These are phyloP conservation scores for Naganishia kalamii DNA, from an alignment of 768 basidiomycete genomes.

Conservation along the genomic window DNA sequence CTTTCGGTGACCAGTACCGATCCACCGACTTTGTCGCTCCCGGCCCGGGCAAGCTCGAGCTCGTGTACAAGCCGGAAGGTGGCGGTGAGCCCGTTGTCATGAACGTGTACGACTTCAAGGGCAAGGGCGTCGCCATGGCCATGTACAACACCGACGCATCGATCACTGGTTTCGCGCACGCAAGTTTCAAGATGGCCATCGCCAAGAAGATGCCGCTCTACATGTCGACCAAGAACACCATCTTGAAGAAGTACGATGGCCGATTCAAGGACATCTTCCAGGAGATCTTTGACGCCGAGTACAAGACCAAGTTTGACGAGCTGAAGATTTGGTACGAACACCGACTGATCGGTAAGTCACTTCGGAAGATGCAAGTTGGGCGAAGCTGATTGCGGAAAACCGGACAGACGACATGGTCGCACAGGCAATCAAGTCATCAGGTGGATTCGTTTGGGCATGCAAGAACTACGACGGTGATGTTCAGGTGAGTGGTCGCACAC, in stretches of 20 bases:
- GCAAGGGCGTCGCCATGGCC: conserved; percentile 81
- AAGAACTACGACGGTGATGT: conserved; percentile 69
- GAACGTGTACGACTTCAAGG: conserved; percentile 90
- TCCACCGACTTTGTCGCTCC: conserved; percentile 88
- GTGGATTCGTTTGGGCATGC: conserved; percentile 75
- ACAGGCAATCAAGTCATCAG: conserved; percentile 90
- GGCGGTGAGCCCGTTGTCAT: conserved; percentile 63
- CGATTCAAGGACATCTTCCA: conserved; percentile 99
- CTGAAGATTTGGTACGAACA: conserved; percentile 63
- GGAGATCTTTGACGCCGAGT: conserved; percentile 72
- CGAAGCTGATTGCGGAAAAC: neutral
- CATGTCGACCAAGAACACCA: conserved; percentile 89
- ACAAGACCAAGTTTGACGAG: conserved; percentile 47
- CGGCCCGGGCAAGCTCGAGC: conserved; percentile 86
- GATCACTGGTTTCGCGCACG: conserved; percentile 90
- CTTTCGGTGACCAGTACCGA: conserved; percentile 95
- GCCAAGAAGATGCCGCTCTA: conserved; percentile 57
- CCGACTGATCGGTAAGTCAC: conserved; percentile 52
- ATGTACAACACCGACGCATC: conserved; percentile 99
- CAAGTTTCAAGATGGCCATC: conserved; percentile 94
- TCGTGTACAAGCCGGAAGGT: conserved; percentile 76
- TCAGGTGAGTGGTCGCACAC: conserved; percentile 51
- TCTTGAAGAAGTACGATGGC: conserved; percentile 75
- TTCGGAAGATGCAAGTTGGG: neutral
- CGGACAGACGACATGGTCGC: conserved; percentile 72